Base-by-base conservation (phyloP, 192 early-diverging fungal species). In the Cetraspora pellucida region DNA sequence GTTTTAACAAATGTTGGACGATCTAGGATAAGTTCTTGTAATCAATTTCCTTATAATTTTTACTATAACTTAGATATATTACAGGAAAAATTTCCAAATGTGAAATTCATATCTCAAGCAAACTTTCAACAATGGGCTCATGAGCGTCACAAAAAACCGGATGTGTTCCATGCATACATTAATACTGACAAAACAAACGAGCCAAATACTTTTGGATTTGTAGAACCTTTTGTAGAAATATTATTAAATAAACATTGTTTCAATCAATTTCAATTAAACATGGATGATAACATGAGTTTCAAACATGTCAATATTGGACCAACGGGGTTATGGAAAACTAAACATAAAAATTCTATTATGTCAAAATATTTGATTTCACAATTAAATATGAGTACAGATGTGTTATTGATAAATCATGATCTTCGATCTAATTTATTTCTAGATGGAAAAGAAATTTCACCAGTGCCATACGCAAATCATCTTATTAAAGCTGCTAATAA, bases 1-100 rank as follows among this genome's bases (percentile, higher is more conserved):
- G 77, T 83, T 7, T 63, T 83, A 19, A 79, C 82, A 8, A 83
- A 83, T 44, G 82, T 83, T 30, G 74, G 55, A 31, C 25, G 30
- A 25, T 77, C 77, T 47, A 65, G 77, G 13, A 23, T 83, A 8
- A 80, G 80, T 52, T 77, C 77, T 16, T 83, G 82, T 64, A 49
- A 67, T 5, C 45, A 61, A 17, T 68, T 80, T 45, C 67, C 69
- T 44, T 83, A 81, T 71, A 58, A 50, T 17, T 81, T 78, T 50
- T 83, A 83, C 19, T 83, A 83, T 70, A 46, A 67, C 31, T 0
- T 46, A 17, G 65, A 67, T 2, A 19, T 23, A 17, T 25, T 67
- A 10, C 25, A 8, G 7, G 37, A 67, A 9, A 17, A 67, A 10
- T 37, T 43, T 19, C 65, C 31, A 11, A n/a, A 45, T 10, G 10